Percentiles rank a stretch among this genome's conserved stretches.
These are phyloP conservation scores for Cladophialophora carrionii DNA, from an alignment of 2,329 filamentous ascomycete species.

Conservation along the genomic window DNA sequence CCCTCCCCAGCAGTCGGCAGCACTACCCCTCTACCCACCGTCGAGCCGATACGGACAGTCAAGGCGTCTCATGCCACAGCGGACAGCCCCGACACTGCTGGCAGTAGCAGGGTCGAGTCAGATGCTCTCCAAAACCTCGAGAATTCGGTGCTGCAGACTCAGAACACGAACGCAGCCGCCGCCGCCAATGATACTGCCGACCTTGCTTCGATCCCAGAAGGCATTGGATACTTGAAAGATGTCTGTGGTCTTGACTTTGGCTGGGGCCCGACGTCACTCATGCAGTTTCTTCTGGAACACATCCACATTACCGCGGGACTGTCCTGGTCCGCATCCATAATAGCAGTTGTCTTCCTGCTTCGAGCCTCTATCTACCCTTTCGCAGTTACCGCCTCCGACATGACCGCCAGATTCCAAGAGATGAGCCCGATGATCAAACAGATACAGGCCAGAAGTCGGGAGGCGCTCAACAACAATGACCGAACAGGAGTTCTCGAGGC, in stretches of 20 bases:
- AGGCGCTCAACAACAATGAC: slow-evolving; percentile 51
- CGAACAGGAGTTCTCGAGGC: slow-evolving; percentile 52
- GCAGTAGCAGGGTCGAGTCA: slow-evolving; percentile 20
- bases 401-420: slow-evolving; percentile 63
- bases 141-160: slow-evolving; percentile 28
- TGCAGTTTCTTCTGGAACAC: slow-evolving; percentile 80
- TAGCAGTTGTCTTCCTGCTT: slow-evolving; percentile 65
- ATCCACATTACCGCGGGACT: slow-evolving; percentile 74
- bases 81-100: slow-evolving; percentile 26
- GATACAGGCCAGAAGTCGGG: slow-evolving; percentile 59
- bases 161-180: slow-evolving; percentile 16
- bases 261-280: slow-evolving; percentile 72
- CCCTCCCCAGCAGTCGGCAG: not conserved
- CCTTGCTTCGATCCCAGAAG: slow-evolving; percentile 66
- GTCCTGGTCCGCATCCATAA: slow-evolving; percentile 81
- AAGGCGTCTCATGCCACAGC: slow-evolving; percentile 35
- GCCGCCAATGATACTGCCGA: slow-evolving; percentile 35
- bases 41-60: slow-evolving; percentile 27
- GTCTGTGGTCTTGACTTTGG: slow-evolving; percentile 82
- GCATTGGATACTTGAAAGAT: slow-evolving; percentile 78
- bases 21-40: slow-evolving; percentile 11
- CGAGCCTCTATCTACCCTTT: slow-evolving; percentile 71
- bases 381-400: slow-evolving; percentile 62
- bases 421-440: slow-evolving; percentile 63
- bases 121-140: slow-evolving; percentile 30